Evolutionary conservation across 805 yeast genomes (phyloP).

Genomic region (Kodamaea restingae): DNA sequence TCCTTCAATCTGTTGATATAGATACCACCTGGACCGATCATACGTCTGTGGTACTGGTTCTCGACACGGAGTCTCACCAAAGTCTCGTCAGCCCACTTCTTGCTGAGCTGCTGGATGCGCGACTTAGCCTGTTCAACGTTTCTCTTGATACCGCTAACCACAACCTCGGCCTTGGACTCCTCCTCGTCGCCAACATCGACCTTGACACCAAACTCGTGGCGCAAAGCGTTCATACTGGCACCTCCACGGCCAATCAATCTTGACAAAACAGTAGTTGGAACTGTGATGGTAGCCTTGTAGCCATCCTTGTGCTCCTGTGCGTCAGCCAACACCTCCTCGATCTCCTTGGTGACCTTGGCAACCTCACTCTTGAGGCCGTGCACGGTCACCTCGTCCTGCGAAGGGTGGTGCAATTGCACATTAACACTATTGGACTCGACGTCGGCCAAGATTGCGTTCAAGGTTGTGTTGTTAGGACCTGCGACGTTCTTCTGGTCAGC

Average conservation of each 20-base stretch:
- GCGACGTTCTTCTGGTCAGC: slow-evolving; percentile 53
- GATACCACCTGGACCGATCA: slow-evolving; percentile 81
- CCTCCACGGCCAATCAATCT: slow-evolving; percentile 92
- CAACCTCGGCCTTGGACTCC: slow-evolving; percentile 42
- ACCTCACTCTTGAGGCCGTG: slow-evolving; percentile 72
- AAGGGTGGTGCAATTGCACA: slow-evolving; percentile 46
- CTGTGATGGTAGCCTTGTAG: slow-evolving; percentile 45
- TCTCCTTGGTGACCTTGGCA: slow-evolving; percentile 46
- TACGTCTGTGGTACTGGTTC: slow-evolving; percentile 67
- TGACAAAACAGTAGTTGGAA: slow-evolving; percentile 66
- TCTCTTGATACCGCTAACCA: slow-evolving; percentile 66
- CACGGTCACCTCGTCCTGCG: slow-evolving; percentile 53
- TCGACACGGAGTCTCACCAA: slow-evolving; percentile 66
- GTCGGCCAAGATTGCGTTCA: slow-evolving; percentile 40
- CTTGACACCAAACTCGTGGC: slow-evolving; percentile 70
- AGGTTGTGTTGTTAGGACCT: slow-evolving; percentile 60
- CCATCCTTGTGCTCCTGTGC: slow-evolving; percentile 48
- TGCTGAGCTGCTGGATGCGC: slow-evolving; percentile 54
- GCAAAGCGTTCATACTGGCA: slow-evolving; percentile 58
- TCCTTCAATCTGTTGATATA: slow-evolving; percentile 83
- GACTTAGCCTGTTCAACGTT: slow-evolving; percentile 71
- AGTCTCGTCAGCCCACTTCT: slow-evolving; percentile 79
- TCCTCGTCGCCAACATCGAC: slow-evolving; percentile 56
- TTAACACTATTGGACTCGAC: slow-evolving; percentile 37
- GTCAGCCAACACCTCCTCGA: slow-evolving; percentile 53